phyloP scores from a whole-genome alignment of 2,329 filamentous ascomycete genomes.

The Alternaria atra region DNA sequence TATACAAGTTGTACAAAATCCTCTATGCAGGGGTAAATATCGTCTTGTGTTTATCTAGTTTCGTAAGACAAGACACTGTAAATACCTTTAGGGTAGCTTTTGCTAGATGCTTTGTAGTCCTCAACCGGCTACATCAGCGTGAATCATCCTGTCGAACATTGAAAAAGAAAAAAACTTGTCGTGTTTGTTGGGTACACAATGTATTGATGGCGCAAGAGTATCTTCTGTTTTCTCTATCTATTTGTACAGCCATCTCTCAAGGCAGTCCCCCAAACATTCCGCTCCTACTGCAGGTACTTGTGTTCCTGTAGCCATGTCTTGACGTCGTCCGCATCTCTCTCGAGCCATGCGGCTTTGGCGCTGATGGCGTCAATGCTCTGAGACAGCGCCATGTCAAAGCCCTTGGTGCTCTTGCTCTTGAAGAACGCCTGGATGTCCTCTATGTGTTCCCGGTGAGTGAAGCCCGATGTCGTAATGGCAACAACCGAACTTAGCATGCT shows the following conservation, averaged over 20 bases:
- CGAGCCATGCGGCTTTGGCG: constrained; percentile 84
- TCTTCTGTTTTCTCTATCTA: background rate
- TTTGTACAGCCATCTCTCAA: background rate
- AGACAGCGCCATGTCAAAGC: constrained; percentile 87
- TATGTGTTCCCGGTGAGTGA: constrained; percentile 79
- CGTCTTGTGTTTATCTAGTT: no score
- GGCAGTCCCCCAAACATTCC: background rate
- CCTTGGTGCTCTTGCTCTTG: constrained; percentile 79
- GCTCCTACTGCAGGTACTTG: constrained; percentile 61
- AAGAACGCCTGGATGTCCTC: constrained; percentile 84
- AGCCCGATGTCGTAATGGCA: constrained; percentile 80
- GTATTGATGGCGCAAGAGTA: background rate
- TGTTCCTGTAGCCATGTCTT: constrained; percentile 73
- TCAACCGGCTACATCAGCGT: no score
- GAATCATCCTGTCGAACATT: no score
- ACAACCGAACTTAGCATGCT: constrained; percentile 88
- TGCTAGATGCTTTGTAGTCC: no score
- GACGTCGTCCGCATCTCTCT: constrained; percentile 81
- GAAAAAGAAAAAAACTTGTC: background rate
- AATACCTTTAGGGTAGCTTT: no score
- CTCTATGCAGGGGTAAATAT: no score
- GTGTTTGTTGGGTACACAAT: background rate
- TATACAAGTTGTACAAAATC: no score
- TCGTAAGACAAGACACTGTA: no score
- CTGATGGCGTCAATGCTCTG: constrained; percentile 86